Percentiles rank a stretch among this genome's conserved stretches.
These are phyloP conservation scores for Coemansia interrupta DNA, from an alignment of 192 early-diverging fungal species.

Conservation along the genomic window DNA sequence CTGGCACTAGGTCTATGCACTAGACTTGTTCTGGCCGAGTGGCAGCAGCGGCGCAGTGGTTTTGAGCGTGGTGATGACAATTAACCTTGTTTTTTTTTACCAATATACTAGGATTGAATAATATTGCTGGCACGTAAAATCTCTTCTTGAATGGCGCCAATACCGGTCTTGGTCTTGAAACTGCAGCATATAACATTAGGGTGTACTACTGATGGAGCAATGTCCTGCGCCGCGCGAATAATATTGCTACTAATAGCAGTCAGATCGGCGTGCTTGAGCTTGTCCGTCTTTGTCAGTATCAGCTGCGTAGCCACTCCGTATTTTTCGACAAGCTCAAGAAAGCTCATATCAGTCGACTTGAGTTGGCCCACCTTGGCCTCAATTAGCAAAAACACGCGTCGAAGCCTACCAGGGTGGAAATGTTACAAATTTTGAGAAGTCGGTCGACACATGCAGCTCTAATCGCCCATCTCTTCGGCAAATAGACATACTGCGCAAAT, in stretches of 20 bases:
- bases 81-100: neutral
- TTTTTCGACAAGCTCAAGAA: slow-evolving; percentile 38
- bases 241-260: slow-evolving; percentile 10
- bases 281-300: slow-evolving; percentile 50
- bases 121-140: slow-evolving; percentile 20
- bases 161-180: slow-evolving; percentile 26
- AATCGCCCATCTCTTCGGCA: neutral
- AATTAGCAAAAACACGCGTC: slow-evolving; percentile 48
- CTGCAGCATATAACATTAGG: slow-evolving; percentile 28
- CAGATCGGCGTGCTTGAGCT: slow-evolving; percentile 31
- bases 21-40: slow-evolving; percentile 13
- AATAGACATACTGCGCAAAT: neutral
- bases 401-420: slow-evolving; percentile 20
- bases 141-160: slow-evolving; percentile 30
- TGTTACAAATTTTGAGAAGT: neutral
- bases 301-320: slow-evolving; percentile 30
- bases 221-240: slow-evolving; percentile 8
- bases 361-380: slow-evolving; percentile 55
- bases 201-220: slow-evolving; percentile 28
- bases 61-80: neutral
- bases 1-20: slow-evolving; percentile 16
- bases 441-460: neutral
- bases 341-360: slow-evolving; percentile 40
- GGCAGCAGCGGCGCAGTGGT: slow-evolving; percentile 3
- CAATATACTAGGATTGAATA: neutral